phyloP scores from a whole-genome alignment of 345 rosid species.

The Populus nigra region DNA sequence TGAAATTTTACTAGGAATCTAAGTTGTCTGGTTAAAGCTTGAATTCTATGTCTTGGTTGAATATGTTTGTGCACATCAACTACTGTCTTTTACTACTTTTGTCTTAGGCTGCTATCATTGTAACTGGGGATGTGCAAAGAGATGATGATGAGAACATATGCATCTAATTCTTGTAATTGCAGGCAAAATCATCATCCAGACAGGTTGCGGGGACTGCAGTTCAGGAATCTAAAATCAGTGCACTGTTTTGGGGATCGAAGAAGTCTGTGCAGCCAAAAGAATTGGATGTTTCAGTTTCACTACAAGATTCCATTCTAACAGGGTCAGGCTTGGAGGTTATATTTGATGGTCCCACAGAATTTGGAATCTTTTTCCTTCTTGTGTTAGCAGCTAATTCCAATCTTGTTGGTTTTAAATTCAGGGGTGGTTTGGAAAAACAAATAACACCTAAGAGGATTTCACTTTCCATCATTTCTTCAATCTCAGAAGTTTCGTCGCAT shows the following conservation, averaged over 20 bases:
- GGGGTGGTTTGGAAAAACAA: conserved; percentile 36
- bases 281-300: conserved; percentile 47
- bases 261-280: conserved; percentile 47
- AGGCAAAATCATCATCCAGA: conserved; percentile 44
- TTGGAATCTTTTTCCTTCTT: not conserved
- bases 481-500: conserved; percentile 54
- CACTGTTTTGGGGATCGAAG: conserved; percentile 76
- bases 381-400: not conserved
- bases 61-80: too few species aligned
- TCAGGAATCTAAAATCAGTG: conserved; percentile 37
- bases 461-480: conserved; percentile 63
- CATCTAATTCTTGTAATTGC: conserved; percentile 16
- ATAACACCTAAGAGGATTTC: conserved; percentile 37
- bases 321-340: conserved; percentile 51
- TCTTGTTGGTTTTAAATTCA: conserved; percentile 25
- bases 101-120: too few species aligned
- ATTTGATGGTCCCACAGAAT: conserved; percentile 5
- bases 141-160: not conserved
- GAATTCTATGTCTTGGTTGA: not conserved
- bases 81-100: not conserved
- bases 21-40: not conserved
- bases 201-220: conserved; percentile 23
- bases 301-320: conserved; percentile 49
- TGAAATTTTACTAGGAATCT: too few species aligned
- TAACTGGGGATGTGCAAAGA: too few species aligned